Base-by-base conservation (phyloP, 805 yeast genomes). In the Candida coleopterorum region DNA sequence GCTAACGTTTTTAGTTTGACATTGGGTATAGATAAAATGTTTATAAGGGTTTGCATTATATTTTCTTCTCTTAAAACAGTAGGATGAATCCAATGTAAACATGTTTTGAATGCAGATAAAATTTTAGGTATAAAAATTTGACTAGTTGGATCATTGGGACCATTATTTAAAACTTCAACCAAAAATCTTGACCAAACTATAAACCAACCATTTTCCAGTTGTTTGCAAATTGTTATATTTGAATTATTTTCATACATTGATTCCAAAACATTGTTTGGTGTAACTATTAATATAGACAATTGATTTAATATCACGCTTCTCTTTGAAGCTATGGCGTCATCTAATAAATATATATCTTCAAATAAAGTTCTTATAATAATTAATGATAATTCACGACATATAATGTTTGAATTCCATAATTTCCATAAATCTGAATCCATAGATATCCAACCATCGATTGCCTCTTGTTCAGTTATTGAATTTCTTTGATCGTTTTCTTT, bases 81-180 rank as follows among this genome's bases (percentile, higher is more conserved):
- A 2, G 96, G 90, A 35, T 85, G 74, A 6, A 89, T 76, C 98
- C 98, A 93, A 49, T 85, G 88, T 41, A 93, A 70, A 48, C 95
- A 85, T 0, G 95, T 82, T 53, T 93, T 93, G 52, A 90, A 74
- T 4, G 94, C 82, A 43, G 88, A 85, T 26, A 93, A 64, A 4
- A 84, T 68, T 49, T 83, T 79, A 28, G 83, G 73, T 2, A 79
- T 79, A 51, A 80, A 80, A 9, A 29, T 31, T 44, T 62, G 68
- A 3, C 50, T 39, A 17, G 55, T 46, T 2, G 51, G 40, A 25
- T 55, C 43, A 23, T 53, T 40, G 10, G 11, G 4, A 34, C 56
- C 56, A 24, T 45, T 50, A 10, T 57, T 50, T 35, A 68, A 53
- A 4, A 60, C 45, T 27, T 62, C 68, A 18, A 65, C 41, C 15